phyloP scores from a whole-genome alignment of 2,329 filamentous ascomycete genomes.

The Penicillium aurantiogriseum region DNA sequence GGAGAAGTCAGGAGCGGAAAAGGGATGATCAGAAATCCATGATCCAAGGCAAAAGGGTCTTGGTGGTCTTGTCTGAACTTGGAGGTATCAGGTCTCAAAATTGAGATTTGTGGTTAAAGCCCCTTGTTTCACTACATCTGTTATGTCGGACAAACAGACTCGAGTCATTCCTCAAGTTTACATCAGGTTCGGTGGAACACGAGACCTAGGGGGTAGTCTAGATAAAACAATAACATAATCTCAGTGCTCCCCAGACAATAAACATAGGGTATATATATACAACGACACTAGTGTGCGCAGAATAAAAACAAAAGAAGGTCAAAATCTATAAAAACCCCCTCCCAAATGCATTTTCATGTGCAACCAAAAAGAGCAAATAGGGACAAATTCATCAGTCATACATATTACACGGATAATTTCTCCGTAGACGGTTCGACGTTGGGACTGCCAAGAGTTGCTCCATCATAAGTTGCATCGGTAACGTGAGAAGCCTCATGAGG shows the following conservation, averaged over 20 bases:
- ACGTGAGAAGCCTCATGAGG: not conserved
- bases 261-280: conserved; percentile 26
- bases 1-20: too few relatives aligned
- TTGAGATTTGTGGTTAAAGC: too few relatives aligned
- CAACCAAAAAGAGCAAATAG: conserved; percentile 5
- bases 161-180: not conserved
- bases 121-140: too few relatives aligned
- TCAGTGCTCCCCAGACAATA: not conserved
- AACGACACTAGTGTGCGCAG: conserved; percentile 4
- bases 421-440: conserved; percentile 1
- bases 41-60: too few relatives aligned
- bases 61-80: too few relatives aligned
- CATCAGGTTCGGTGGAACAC: too few relatives aligned
- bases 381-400: conserved; percentile 15
- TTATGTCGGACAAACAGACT: not conserved
- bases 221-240: not conserved
- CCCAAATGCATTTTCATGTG: conserved; percentile 7
- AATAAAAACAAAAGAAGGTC: not conserved
- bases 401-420: conserved; percentile 3
- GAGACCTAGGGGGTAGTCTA: not conserved
- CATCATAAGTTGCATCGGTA: not conserved
- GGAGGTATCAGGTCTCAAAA: too few relatives aligned
- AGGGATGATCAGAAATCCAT: too few relatives aligned
- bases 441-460: not conserved
- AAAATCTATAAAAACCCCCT: conserved; percentile 3